A percentile compares a stretch with the other conserved stretches of the same genome.
Evolutionary conservation across 176 grass and related monocot genomes (phyloP).

Genomic region (Canna indica): DNA sequence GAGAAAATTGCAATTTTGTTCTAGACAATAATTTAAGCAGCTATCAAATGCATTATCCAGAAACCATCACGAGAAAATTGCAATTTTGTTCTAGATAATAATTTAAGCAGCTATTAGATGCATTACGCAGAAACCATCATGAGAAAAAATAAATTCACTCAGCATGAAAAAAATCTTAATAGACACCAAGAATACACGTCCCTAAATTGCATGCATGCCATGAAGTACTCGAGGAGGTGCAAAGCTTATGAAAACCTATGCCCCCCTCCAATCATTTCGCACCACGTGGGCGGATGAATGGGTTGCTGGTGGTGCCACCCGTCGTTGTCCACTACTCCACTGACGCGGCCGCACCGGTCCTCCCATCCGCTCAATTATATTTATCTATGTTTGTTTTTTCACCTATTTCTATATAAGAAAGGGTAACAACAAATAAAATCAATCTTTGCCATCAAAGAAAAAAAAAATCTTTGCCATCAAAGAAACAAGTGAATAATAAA

Average conservation of each 20-base stretch:
- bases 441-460: neutral
- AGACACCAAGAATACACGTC: neutral
- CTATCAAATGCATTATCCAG: too few species aligned
- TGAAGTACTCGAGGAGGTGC: too few species aligned
- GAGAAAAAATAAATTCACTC: too few species aligned
- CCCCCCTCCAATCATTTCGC: neutral
- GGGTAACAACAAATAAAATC: neutral
- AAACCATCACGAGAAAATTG: too few species aligned
- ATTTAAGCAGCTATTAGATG: too few species aligned
- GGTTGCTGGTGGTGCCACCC: neutral
- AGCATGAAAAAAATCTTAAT: too few species aligned
- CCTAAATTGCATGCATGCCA: neutral
- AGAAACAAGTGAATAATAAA: too few species aligned
- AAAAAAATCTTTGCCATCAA: too few species aligned
- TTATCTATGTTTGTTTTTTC: neutral
- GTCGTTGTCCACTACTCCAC: neutral
- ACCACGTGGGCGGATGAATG: neutral
- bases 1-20: too few species aligned
- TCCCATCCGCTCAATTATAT: neutral
- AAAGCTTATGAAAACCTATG: neutral
- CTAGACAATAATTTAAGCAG: too few species aligned
- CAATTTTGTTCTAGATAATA: too few species aligned
- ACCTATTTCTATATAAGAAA: neutral
- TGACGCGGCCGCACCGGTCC: neutral
- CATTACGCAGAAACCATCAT: too few species aligned